Base-by-base conservation (phyloP, 2,329 filamentous ascomycete genomes). In the Trichoderma asperellum region DNA sequence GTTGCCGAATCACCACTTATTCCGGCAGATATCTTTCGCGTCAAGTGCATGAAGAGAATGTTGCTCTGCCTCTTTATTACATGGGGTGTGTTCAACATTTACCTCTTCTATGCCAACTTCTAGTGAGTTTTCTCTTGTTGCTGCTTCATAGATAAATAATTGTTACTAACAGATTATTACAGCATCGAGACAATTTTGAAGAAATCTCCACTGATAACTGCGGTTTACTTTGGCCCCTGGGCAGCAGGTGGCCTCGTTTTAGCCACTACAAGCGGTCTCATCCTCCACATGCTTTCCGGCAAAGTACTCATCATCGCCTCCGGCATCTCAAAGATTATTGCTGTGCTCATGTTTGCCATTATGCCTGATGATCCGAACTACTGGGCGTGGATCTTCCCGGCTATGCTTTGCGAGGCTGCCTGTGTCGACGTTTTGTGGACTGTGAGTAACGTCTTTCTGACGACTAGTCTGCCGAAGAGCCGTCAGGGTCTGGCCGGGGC, bases 381-480 rank as follows among this genome's bases (percentile, higher is more conserved):
- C 78, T 92, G 89, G 89, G 83, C 86, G 0, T 91, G 84, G 75
- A 83, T 89, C 3, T 89, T 92, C 72, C 87, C 89, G 0, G 76
- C 84, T 5, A 87, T 87, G 86, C 78, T 88, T 7, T 86, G 85
- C 69, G 85, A 83, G 16, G 91, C 89, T 0, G 79, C 90, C 27
- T 88, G 87, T 4, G 88, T 92, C 67, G 90, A 92, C 73, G 84
- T 91, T 56, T 86, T 86, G 7, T 91, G 87, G 78, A 91, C 87
- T 69, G 83, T 92, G 2, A 84, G 88, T 37, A 91, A 89, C 71
- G 85, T 92, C 64, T 92, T 91, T 76, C 86, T 91, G 65, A 91
- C 89, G 0, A 91, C 88, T 0, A 86, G 83, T 18, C 76, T 91
- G 62, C 87, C 88, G 0, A 81, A 81, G 8, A 79, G 83, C 12